Conservation (phyloP, 2,329 filamentous ascomycete species). For the Madurella fahalii region DNA sequence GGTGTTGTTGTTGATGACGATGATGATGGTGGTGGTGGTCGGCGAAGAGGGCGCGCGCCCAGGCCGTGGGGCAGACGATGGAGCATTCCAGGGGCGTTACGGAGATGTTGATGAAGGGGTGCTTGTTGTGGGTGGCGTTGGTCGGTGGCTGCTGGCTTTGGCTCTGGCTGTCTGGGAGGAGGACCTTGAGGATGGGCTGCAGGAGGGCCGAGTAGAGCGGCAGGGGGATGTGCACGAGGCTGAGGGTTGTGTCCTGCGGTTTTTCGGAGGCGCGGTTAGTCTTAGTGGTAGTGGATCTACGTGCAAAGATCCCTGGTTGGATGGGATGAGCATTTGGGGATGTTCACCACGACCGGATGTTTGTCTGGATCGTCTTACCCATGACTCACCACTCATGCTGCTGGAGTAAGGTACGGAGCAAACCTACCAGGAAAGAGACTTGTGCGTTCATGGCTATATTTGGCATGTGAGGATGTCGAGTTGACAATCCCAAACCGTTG, state of each 20-base stretch:
- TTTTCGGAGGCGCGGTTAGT: neutral
- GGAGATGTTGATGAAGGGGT: slow-evolving; percentile 83
- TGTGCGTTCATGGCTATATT: slow-evolving; percentile 50
- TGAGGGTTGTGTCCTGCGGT: slow-evolving; percentile 75
- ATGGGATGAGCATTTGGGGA: neutral
- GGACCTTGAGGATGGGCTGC: slow-evolving; percentile 79
- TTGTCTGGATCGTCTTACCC: neutral
- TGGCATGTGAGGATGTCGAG: neutral
- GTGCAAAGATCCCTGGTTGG: neutral
- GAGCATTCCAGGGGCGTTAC: slow-evolving; percentile 91
- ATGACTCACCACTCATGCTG: neutral
- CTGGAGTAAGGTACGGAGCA: neutral
- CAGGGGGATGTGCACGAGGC: slow-evolving; percentile 85
- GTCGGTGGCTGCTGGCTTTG: slow-evolving; percentile 26
- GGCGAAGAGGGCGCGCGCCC: slow-evolving; percentile 68
- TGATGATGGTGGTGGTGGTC: no score
- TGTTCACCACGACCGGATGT: no score
- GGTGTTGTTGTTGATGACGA: no score
- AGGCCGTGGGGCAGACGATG: slow-evolving; percentile 75
- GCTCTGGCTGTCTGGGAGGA: slow-evolving; percentile 62
- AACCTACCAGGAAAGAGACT: slow-evolving; percentile 54
- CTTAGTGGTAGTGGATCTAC: slow-evolving; percentile 1
- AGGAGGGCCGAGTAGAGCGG: slow-evolving; percentile 73
- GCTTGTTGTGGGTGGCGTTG: slow-evolving; percentile 41
- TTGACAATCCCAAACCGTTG: neutral